Conservation (phyloP, 306 rosid genomes). For the Bauhinia variegata region DNA sequence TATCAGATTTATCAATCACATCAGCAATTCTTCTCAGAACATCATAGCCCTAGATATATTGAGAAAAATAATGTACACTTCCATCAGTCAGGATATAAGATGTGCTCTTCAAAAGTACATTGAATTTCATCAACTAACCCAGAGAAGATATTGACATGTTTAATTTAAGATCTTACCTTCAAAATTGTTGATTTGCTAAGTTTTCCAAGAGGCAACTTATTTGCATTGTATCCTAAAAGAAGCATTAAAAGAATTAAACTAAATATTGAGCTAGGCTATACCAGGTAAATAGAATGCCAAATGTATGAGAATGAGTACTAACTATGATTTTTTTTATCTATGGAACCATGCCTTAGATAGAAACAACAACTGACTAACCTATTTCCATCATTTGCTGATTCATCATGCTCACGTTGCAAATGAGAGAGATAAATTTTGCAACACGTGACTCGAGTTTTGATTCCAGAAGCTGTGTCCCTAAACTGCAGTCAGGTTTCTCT, state of each 20-base stretch:
- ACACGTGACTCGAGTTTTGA: slow-evolving; percentile 72
- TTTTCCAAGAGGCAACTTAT: slow-evolving; percentile 94
- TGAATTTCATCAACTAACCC: slow-evolving; percentile 15
- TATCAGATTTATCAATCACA: slow-evolving; percentile 61
- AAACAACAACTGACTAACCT: slow-evolving; percentile 56
- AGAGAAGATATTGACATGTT: slow-evolving; percentile 16
- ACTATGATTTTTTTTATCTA: slow-evolving; percentile 9
- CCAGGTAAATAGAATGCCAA: background rate
- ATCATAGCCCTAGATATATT: slow-evolving; percentile 65
- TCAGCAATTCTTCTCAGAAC: slow-evolving; percentile 87
- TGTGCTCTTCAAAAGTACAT: slow-evolving; percentile 8
- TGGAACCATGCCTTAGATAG: slow-evolving; percentile 10
- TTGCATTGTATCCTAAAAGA: slow-evolving; percentile 86
- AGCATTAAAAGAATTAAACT: slow-evolving; percentile 29
- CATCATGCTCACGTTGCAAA: slow-evolving; percentile 96
- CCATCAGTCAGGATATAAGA: slow-evolving; percentile 24
- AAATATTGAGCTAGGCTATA: slow-evolving; percentile 6
- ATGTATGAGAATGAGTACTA: slow-evolving; percentile 7
- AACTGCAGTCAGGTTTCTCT: slow-evolving; percentile 39
- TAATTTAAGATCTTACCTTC: slow-evolving; percentile 55
- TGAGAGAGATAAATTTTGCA: slow-evolving; percentile 84
- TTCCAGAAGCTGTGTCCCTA: slow-evolving; percentile 63
- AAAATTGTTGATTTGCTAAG: slow-evolving; percentile 90
- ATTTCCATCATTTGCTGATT: slow-evolving; percentile 99
- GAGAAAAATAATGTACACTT: slow-evolving; percentile 30